Conservation (phyloP, 192 early-diverging fungal genomes). For the Rhizophagus clarus region DNA sequence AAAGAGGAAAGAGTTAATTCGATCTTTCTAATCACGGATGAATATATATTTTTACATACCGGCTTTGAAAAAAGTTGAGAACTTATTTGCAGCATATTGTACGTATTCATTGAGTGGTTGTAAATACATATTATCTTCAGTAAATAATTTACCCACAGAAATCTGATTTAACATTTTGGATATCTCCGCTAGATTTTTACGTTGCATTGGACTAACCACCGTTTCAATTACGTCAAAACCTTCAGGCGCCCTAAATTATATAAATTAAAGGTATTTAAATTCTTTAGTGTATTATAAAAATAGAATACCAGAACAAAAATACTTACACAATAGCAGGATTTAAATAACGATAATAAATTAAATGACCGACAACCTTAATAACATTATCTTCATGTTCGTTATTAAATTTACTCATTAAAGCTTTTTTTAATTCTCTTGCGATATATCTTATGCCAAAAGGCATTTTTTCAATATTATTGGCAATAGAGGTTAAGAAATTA, state of each 20-base stretch:
- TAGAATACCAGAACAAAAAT: not conserved
- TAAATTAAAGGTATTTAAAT: not conserved
- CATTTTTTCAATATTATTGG: conserved; percentile 78
- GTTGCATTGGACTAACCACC: conserved; percentile 81
- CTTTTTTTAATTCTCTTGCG: conserved; percentile 83
- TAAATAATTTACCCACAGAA: conserved; percentile 82
- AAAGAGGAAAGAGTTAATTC: not conserved
- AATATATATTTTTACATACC: conserved; percentile 43
- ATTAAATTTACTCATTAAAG: conserved; percentile 82
- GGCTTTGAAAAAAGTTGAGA: conserved; percentile 83
- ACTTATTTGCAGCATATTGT: conserved; percentile 71
- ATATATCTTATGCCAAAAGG: conserved; percentile 97
- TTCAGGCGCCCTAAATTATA: conserved; percentile 80
- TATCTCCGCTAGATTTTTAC: conserved; percentile 96
- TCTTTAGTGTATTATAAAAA: too few species aligned
- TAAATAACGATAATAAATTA: conserved; percentile 98
- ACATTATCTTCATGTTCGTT: conserved; percentile 78
- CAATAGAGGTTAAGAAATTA: conserved; percentile 82
- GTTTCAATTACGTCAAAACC: conserved; percentile 92
- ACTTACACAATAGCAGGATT: conserved; percentile 93
- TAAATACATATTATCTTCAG: conserved; percentile 69
- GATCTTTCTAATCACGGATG: not conserved
- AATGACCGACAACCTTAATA: conserved; percentile 86
- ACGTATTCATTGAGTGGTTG: conserved; percentile 84
- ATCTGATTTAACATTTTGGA: conserved; percentile 96